Conservation (phyloP, 1,284 basidiomycete species). For the Apiotrichum sp. region DNA sequence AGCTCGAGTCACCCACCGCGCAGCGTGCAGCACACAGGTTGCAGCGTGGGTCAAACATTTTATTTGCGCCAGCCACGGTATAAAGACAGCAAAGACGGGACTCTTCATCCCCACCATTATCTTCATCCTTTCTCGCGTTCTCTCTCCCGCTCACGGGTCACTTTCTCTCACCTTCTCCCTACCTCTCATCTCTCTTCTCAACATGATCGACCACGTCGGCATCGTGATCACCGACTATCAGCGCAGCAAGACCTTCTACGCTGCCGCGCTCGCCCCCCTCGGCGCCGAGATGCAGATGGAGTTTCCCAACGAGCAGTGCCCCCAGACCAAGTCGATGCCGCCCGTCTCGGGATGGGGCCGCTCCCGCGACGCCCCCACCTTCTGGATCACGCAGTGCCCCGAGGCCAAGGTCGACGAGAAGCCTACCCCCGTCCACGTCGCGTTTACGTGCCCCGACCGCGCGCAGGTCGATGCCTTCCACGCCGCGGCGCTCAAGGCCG, state of each 20-base stretch:
- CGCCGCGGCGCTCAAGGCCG: slow-evolving; percentile 11
- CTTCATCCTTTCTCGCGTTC: no score
- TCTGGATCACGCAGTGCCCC: slow-evolving; percentile 9
- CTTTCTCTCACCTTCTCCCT: slow-evolving; percentile 15
- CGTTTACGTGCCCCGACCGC: not conserved
- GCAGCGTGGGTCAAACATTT: no score
- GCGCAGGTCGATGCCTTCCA: slow-evolving; percentile 10
- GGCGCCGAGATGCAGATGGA: slow-evolving; percentile 8
- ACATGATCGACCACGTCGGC: slow-evolving; percentile 16
- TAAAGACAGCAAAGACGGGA: no score
- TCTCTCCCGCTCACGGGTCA: no score
- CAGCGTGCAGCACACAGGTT: no score
- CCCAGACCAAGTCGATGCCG: not conserved
- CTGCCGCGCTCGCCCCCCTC: slow-evolving; percentile 3
- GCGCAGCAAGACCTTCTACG: slow-evolving; percentile 14
- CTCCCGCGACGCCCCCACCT: slow-evolving; percentile 1
- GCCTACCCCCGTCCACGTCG: slow-evolving; percentile 5
- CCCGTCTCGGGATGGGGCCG: slow-evolving; percentile 10
- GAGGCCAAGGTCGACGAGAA: not conserved
- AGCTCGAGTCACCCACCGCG: no score
- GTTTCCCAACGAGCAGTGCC: not conserved
- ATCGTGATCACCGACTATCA: slow-evolving; percentile 10
- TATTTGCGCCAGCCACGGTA: no score
- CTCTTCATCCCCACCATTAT: no score
- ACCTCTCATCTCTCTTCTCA: not conserved